Conservation (phyloP, 2,329 filamentous ascomycete genomes). For the Cordyceps fumosorosea region DNA sequence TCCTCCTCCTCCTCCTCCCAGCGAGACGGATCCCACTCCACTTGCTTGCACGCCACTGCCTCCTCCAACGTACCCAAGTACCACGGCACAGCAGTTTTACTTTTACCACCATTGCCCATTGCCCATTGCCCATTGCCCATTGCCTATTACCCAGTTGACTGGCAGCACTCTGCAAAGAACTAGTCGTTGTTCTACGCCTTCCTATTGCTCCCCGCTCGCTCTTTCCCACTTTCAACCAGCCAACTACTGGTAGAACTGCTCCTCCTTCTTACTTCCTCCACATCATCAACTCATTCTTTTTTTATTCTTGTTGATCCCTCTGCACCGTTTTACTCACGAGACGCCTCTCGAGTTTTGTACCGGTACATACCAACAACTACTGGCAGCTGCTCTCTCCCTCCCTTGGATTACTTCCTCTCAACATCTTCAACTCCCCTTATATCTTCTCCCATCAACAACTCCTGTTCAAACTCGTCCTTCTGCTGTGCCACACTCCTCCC, state of each 20-base stretch:
- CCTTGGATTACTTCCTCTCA: no score
- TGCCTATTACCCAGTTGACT: no score
- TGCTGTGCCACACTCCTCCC: neutral
- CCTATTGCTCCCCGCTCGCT: neutral
- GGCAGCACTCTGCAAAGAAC: no score
- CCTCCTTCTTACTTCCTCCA: neutral
- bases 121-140: no score
- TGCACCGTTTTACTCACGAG: neutral
- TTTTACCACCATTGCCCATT: neutral
- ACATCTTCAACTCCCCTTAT: neutral
- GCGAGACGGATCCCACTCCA: slow-evolving; percentile 6
- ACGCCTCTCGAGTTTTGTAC: neutral
- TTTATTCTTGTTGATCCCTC: neutral
- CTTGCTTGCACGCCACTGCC: slow-evolving; percentile 4
- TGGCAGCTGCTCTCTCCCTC: neutral
- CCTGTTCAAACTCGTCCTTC: neutral
- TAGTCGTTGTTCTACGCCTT: no score
- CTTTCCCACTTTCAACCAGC: neutral
- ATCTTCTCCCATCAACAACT: neutral
- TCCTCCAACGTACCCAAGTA: neutral
- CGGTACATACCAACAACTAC: no score
- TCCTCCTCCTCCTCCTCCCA: neutral
- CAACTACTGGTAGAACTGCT: no score
- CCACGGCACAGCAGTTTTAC: neutral
- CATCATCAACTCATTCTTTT: neutral